Evolutionary conservation across 176 grass and related monocot species (phyloP).

Genomic region (Triticum urartu): DNA sequence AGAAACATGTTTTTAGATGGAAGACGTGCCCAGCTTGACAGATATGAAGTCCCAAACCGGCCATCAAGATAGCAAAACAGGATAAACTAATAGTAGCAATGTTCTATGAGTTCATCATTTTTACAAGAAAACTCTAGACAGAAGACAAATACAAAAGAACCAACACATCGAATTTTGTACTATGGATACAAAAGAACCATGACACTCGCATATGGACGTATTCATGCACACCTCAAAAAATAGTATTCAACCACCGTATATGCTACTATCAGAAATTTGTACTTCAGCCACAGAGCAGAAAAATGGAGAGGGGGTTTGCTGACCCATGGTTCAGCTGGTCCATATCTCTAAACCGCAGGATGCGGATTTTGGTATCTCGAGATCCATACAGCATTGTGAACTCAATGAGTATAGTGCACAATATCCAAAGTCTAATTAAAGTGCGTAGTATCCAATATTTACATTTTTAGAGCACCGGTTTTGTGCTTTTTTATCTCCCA

Average conservation of each 20-base stretch:
- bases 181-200: too few relatives aligned
- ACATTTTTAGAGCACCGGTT: too few relatives aligned
- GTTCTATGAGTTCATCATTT: background rate
- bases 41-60: background rate
- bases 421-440: too few relatives aligned
- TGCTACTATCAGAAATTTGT: background rate
- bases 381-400: too few relatives aligned
- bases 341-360: too few relatives aligned
- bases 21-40: background rate
- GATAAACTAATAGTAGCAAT: background rate
- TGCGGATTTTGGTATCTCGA: too few relatives aligned
- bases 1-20: background rate
- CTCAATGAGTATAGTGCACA: too few relatives aligned
- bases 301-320: too few relatives aligned
- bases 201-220: too few relatives aligned
- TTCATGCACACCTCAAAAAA: background rate
- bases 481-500: too few relatives aligned
- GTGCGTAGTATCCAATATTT: too few relatives aligned
- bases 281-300: background rate
- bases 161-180: background rate
- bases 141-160: background rate
- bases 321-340: too few relatives aligned
- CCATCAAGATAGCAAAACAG: background rate
- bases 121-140: background rate
- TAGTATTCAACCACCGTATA: background rate